Conservation (phyloP, 2,329 filamentous ascomycete species). For the Beauveria brongniartii region DNA sequence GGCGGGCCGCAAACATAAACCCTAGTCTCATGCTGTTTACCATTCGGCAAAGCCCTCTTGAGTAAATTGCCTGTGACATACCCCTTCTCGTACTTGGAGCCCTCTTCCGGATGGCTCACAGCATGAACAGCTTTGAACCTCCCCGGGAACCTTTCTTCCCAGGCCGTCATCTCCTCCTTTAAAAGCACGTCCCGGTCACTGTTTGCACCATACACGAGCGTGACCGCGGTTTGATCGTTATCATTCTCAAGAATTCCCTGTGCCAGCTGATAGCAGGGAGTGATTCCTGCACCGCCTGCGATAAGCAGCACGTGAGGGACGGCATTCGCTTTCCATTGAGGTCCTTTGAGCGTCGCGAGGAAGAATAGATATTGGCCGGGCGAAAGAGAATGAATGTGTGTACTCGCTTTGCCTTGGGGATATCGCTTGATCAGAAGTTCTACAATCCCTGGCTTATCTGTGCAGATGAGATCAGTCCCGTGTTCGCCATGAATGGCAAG, state of each 20-base stretch:
- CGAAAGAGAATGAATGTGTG: background rate
- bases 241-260: conserved; percentile 55
- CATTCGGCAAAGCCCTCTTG: background rate
- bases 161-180: background rate
- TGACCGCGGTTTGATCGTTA: conserved; percentile 52
- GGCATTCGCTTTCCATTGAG: conserved; percentile 34
- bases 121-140: background rate
- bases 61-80: background rate
- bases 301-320: conserved; percentile 51
- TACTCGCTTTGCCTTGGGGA: background rate
- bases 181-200: background rate
- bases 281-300: conserved; percentile 66
- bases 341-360: background rate
- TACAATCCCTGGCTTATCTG: background rate
- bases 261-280: conserved; percentile 58
- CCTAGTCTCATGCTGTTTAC: no score
- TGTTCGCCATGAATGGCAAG: no score
- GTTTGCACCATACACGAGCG: conserved; percentile 54
- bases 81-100: background rate
- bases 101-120: background rate
- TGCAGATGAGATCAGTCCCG: no score
- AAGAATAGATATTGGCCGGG: background rate
- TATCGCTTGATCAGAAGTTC: background rate
- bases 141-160: conserved; percentile 13
- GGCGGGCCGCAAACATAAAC: background rate